Percentiles rank a stretch among this genome's conserved stretches.
These are phyloP conservation scores for Clitoria ternatea DNA, from an alignment of 306 rosid species.

Conservation along the genomic window DNA sequence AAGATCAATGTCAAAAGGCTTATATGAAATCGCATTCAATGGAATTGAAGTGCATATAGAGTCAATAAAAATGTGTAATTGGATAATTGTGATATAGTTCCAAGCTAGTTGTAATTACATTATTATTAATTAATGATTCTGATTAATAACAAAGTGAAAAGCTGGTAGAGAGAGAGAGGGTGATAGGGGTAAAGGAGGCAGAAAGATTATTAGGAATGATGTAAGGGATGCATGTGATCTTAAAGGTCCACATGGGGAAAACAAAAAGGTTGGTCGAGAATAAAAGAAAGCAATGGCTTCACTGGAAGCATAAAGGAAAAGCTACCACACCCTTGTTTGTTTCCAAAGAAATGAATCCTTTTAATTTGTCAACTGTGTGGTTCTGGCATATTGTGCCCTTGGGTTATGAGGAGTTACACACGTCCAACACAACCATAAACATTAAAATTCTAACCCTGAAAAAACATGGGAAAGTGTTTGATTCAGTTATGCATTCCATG, in stretches of 20 bases:
- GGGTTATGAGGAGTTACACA: not conserved
- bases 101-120: not conserved
- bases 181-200: slow-evolving; percentile 27
- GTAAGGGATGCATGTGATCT: slow-evolving; percentile 42
- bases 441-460: too few species aligned
- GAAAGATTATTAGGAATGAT: slow-evolving; percentile 41
- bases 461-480: too few species aligned
- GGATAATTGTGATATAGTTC: not conserved
- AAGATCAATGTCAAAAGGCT: slow-evolving; percentile 1
- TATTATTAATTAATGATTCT: slow-evolving; percentile 21
- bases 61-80: not conserved
- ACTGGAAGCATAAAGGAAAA: slow-evolving; percentile 38
- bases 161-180: slow-evolving; percentile 12
- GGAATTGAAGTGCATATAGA: not conserved
- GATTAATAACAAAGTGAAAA: slow-evolving; percentile 13
- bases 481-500: too few species aligned
- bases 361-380: slow-evolving; percentile 12
- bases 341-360: slow-evolving; percentile 7
- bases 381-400: not conserved
- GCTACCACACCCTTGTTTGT: slow-evolving; percentile 26
- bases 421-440: too few species aligned
- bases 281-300: slow-evolving; percentile 37
- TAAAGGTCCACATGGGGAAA: slow-evolving; percentile 35
- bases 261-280: slow-evolving; percentile 31
- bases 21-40: not conserved